Base-by-base conservation (phyloP, 2,329 filamentous ascomycete genomes). In the Colletotrichum sp. region DNA sequence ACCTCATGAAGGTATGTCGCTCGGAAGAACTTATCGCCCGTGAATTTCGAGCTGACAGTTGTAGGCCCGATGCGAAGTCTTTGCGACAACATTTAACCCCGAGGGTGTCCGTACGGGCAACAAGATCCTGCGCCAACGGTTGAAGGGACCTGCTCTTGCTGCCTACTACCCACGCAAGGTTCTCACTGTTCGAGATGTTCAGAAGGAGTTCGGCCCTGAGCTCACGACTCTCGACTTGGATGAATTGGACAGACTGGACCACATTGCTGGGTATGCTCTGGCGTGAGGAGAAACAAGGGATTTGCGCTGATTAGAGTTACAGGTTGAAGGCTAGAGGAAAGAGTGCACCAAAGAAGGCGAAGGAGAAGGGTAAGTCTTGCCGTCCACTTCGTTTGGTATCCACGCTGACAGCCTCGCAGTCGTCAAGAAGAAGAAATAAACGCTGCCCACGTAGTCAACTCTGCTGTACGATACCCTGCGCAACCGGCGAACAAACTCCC, bases 71-170 rank as follows among this genome's bases (percentile, higher is more conserved):
- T 98, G 95, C 90, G 92, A 93, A 84, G 92, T 99, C 87, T 99
- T 99, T 89, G 93, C 93, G 82, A 95, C 94, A 67, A 96, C 93
- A 69, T 99, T 93, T 89, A 99, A 99, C 86, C 97, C 97, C 30
- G 90, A 95, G 71, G 89, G 93, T 79, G 85, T 94, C 77, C 95
- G 97, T 77, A 92, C 95, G 80, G 97, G 97, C 82, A 98, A 97
- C 88, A 98, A 97, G 86, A 90, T 99, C 83, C 90, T 99, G 76
- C 95, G 96, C 82, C 95, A 98, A 85, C 93, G 96, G 82, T 89
- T 99, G 78, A 92, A 91, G 82, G 97, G 97, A n/a, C 95, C 96
- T 34, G 87, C 94, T 1, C 87, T 98, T 78, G 94, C 93, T 52
- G 90, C 95, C 74, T 99, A 98, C 89, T 99, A 99, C 84, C 97